Conservation (phyloP, 352 stramenopile genomes). For the Pseudoperonospora humuli region DNA sequence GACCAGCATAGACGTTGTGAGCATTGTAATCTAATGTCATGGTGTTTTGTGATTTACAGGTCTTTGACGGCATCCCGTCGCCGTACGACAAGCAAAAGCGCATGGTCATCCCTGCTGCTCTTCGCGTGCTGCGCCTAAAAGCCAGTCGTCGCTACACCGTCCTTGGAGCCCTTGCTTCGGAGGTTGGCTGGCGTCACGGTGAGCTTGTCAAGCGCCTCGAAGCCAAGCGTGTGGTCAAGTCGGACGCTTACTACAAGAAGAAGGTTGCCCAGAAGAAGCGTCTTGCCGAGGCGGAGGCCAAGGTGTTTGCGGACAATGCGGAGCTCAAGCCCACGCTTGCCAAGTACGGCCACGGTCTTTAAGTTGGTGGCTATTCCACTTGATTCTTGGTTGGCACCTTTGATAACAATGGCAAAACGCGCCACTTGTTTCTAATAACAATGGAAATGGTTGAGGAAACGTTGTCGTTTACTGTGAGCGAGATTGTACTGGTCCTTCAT, state of each 20-base stretch:
- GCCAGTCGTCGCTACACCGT: conserved; percentile 92
- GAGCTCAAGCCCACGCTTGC: conserved; percentile 82
- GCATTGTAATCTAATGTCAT: neutral
- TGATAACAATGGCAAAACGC: conserved; percentile 18
- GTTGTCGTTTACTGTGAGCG: too few species aligned
- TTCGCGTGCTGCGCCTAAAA: conserved; percentile 93
- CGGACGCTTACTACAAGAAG: conserved; percentile 96
- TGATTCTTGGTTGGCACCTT: conserved; percentile 21
- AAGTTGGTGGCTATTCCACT: conserved; percentile 25
- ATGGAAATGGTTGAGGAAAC: conserved; percentile 36
- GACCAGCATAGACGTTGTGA: neutral
- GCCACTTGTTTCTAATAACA: conserved; percentile 28
- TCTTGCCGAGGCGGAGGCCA: conserved; percentile 75
- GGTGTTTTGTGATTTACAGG: conserved; percentile 29
- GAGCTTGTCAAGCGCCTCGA: conserved; percentile 93
- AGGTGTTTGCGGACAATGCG: conserved; percentile 83
- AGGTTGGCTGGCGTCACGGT: conserved; percentile 96
- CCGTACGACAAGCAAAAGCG: conserved; percentile 99
- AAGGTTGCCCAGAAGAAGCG: conserved; percentile 92
- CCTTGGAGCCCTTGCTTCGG: conserved; percentile 90
- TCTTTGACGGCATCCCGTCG: conserved; percentile 97
- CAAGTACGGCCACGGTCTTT: conserved; percentile 73
- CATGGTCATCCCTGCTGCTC: conserved; percentile 96
- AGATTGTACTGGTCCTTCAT: too few species aligned
- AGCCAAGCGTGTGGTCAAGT: conserved; percentile 90